These are phyloP conservation scores for sorghum (Sorghum bicolor) DNA, from an alignment of 176 grass and related monocot species.

Conservation along the genomic window Sorghum_bicolor_NCBIv3 NC_012874.2:5291001-5291500, in stretches of 20 bases:
- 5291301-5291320: no score
- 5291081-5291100: not conserved
- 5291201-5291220: not conserved
- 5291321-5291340: no score
- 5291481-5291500: no score
- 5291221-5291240: not conserved
- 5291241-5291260: not conserved
- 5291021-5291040: not conserved
- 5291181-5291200: slow-evolving; percentile 37
- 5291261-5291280: not conserved
- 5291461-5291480: no score
- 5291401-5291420: no score
- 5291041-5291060: not conserved
- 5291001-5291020: slow-evolving; percentile 9
- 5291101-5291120: not conserved
- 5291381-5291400: no score
- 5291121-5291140: not conserved
- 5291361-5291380: no score
- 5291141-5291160: slow-evolving; percentile 8
- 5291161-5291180: slow-evolving; percentile 24
- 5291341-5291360: no score
- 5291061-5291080: not conserved
- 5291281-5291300: no score
- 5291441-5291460: no score
- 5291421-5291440: no score